Evolutionary conservation across 768 basidiomycete genomes (phyloP).

Genomic region (Suillus americanus): DNA sequence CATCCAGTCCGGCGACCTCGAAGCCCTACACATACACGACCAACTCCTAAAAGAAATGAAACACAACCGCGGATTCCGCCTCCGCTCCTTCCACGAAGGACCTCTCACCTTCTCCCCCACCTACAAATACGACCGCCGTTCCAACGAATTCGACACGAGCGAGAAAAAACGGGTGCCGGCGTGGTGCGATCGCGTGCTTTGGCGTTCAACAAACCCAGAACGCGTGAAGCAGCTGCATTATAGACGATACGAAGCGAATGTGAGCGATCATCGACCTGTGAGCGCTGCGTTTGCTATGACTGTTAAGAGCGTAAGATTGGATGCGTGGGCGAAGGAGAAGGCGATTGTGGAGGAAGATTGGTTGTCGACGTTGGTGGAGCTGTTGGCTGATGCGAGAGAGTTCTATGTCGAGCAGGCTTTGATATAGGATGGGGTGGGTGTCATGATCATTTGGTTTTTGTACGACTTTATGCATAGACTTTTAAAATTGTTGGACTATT

Average conservation of each 20-base stretch:
- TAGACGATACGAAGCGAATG: slow-evolving; percentile 78
- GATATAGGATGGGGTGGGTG: slow-evolving; percentile 18
- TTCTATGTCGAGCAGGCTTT: slow-evolving; percentile 35
- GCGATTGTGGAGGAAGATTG: slow-evolving; percentile 55
- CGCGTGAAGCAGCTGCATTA: slow-evolving; percentile 74
- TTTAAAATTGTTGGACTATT: not conserved
- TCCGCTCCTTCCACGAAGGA: slow-evolving; percentile 82
- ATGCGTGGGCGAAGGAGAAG: slow-evolving; percentile 57
- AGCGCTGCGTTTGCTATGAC: slow-evolving; percentile 75
- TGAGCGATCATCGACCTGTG: slow-evolving; percentile 90
- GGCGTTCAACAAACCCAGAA: slow-evolving; percentile 55
- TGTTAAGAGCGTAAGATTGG: slow-evolving; percentile 68
- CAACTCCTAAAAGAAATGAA: slow-evolving; percentile 90
- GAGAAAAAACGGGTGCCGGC: slow-evolving; percentile 89
- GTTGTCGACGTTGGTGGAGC: slow-evolving; percentile 34
- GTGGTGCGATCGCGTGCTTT: slow-evolving; percentile 96
- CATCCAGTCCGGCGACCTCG: slow-evolving; percentile 65
- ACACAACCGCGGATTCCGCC: slow-evolving; percentile 81
- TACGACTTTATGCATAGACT: not conserved
- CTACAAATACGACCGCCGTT: slow-evolving; percentile 89
- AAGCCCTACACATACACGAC: slow-evolving; percentile 70
- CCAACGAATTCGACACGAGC: slow-evolving; percentile 80
- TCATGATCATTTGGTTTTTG: not conserved
- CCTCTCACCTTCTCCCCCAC: slow-evolving; percentile 84
- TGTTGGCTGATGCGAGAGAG: slow-evolving; percentile 29